These are phyloP conservation scores for Podila epigama DNA, from an alignment of 192 early-diverging fungal genomes.

Conservation along the genomic window DNA sequence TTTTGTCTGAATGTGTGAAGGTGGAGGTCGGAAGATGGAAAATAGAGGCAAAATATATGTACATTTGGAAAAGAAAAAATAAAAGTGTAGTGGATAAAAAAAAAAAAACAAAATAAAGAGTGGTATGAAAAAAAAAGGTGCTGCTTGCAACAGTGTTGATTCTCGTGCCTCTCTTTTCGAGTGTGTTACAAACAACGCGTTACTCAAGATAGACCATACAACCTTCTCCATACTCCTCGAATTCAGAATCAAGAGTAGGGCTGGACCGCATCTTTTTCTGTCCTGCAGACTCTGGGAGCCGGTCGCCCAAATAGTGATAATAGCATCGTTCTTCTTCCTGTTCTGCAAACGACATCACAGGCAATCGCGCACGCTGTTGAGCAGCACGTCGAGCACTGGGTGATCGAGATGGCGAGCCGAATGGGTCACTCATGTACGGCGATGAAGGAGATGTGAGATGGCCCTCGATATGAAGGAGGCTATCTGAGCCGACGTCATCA, in stretches of 20 bases:
- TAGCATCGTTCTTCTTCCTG: slow-evolving; percentile 35
- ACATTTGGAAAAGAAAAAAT: not conserved
- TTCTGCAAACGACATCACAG: slow-evolving; percentile 39
- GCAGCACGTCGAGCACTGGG: slow-evolving; percentile 6
- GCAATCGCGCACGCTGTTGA: slow-evolving; percentile 2
- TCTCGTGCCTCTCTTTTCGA: slow-evolving; percentile 2
- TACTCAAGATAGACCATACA: slow-evolving; percentile 41
- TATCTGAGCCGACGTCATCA: not conserved
- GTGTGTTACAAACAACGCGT: not conserved
- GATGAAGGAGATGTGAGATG: no score
- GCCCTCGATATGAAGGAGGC: no score
- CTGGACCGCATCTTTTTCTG: slow-evolving; percentile 36
- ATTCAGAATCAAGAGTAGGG: slow-evolving; percentile 13
- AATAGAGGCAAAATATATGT: not conserved
- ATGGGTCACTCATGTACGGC: not conserved
- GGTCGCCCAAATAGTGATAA: slow-evolving; percentile 32
- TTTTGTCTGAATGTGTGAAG: no score
- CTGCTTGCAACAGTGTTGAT: not conserved
- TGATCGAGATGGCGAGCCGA: slow-evolving; percentile 13
- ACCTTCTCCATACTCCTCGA: slow-evolving; percentile 42
- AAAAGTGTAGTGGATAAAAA: not conserved
- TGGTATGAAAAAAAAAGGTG: not conserved
- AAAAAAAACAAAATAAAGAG: slow-evolving; percentile 1
- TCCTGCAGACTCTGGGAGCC: slow-evolving; percentile 25
- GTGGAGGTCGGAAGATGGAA: not conserved